Conservation (phyloP, 306 rosid species). For the Calophaca sinica region DNA sequence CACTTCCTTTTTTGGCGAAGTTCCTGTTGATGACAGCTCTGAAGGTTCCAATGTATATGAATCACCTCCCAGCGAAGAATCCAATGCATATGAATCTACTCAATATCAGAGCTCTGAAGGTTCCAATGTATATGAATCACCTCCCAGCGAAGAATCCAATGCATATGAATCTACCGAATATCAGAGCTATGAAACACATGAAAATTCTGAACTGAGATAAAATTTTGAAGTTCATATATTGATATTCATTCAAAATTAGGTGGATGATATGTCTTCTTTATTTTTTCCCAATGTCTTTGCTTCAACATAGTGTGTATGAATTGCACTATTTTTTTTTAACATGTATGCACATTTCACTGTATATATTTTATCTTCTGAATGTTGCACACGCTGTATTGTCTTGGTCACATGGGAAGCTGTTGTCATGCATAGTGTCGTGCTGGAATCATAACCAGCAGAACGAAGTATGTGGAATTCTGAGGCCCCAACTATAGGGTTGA, state of each 20-base stretch:
- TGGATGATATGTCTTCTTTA: constrained; percentile 11
- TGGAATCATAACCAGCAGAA: not conserved
- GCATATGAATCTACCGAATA: constrained; percentile 46
- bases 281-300: constrained; percentile 1
- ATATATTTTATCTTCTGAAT: constrained; percentile 5
- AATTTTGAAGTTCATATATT: constrained; percentile 16
- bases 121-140: constrained; percentile 46
- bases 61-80: constrained; percentile 49
- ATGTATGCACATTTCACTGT: constrained; percentile 6
- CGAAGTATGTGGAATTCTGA: not conserved
- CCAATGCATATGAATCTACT: constrained; percentile 48
- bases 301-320: constrained; percentile 22
- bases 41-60: constrained; percentile 44
- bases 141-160: constrained; percentile 49
- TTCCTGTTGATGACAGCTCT: constrained; percentile 53
- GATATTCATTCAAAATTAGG: constrained; percentile 32
- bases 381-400: constrained; percentile 7
- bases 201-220: constrained; percentile 65
- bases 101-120: constrained; percentile 45
- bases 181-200: constrained; percentile 48
- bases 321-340: constrained; percentile 12
- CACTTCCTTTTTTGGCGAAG: constrained; percentile 43
- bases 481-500: too few relatives aligned
- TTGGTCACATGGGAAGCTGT: not conserved
- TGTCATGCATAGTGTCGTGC: constrained; percentile 9